These are phyloP conservation scores for Cnidoscolus chayamansa DNA, from an alignment of 441 rosid genomes.

Conservation along the genomic window DNA sequence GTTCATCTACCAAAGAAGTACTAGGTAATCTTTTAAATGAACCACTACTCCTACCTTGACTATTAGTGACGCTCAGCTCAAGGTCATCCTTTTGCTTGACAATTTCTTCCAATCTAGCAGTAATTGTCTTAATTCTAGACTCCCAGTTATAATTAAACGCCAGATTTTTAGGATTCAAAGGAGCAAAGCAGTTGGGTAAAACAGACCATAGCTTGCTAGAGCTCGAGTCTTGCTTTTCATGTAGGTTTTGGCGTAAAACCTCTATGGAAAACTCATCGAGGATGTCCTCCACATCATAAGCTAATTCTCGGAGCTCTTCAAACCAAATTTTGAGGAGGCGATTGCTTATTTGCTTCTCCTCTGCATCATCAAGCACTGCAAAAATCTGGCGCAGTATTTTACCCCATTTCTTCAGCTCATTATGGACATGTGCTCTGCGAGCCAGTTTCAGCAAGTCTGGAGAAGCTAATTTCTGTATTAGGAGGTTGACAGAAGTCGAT, in stretches of 20 bases:
- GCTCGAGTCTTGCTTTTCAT: neutral
- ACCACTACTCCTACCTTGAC: neutral
- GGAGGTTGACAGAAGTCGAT: neutral
- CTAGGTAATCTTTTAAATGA: neutral
- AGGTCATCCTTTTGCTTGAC: neutral
- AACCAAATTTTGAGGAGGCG: constrained; percentile 20
- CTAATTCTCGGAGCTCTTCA: constrained; percentile 25
- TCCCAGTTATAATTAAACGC: neutral
- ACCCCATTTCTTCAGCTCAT: constrained; percentile 16
- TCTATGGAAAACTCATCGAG: constrained; percentile 17
- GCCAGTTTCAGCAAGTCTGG: constrained; percentile 18
- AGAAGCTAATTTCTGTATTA: neutral
- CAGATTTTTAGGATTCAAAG: neutral
- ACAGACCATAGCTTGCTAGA: constrained; percentile 2
- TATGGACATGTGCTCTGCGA: constrained; percentile 5
- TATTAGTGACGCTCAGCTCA: neutral
- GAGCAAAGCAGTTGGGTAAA: neutral
- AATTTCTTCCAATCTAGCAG: neutral
- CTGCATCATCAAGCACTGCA: constrained; percentile 25
- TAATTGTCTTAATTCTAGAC: neutral
- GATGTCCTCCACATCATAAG: constrained; percentile 19
- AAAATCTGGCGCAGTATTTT: constrained; percentile 6
- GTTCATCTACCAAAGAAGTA: constrained; percentile 13
- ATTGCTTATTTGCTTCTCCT: constrained; percentile 18
- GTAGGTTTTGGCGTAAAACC: neutral